Evolutionary conservation across 345 rosid genomes (phyloP).

Genomic region (Noccaea bulbosa): DNA sequence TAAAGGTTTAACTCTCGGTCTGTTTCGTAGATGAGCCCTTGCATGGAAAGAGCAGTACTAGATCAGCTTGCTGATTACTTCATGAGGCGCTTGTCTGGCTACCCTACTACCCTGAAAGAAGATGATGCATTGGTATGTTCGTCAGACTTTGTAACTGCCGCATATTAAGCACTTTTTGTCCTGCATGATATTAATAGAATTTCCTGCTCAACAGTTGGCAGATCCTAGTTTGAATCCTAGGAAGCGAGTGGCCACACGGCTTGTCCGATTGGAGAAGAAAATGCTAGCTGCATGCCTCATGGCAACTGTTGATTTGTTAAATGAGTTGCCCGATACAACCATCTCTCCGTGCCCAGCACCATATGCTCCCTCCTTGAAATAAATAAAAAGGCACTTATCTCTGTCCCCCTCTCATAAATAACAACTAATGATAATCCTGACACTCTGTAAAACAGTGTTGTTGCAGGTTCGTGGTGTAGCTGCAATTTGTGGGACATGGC

Average conservation of each 20-base stretch:
- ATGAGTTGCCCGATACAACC: slow-evolving; percentile 71
- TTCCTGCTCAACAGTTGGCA: slow-evolving; percentile 57
- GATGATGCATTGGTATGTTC: slow-evolving; percentile 71
- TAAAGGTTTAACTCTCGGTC: slow-evolving; percentile 25
- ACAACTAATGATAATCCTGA: slow-evolving; percentile 5
- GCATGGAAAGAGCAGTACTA: slow-evolving; percentile 90
- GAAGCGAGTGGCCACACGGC: slow-evolving; percentile 91
- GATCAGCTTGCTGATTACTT: slow-evolving; percentile 90
- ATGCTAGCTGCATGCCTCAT: slow-evolving; percentile 77
- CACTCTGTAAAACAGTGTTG: slow-evolving; percentile 8
- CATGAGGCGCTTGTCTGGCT: slow-evolving; percentile 66
- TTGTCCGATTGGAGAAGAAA: slow-evolving; percentile 87
- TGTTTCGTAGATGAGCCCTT: slow-evolving; percentile 75
- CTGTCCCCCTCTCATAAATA: not conserved
- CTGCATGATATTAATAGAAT: slow-evolving; percentile 24
- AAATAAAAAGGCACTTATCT: slow-evolving; percentile 46
- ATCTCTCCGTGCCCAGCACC: slow-evolving; percentile 92
- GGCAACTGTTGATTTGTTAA: slow-evolving; percentile 62
- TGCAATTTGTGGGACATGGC: slow-evolving; percentile 30
- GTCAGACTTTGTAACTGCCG: slow-evolving; percentile 18
- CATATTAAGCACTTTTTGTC: not conserved
- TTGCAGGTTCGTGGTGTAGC: slow-evolving; percentile 33
- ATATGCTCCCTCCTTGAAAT: slow-evolving; percentile 75
- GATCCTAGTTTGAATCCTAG: slow-evolving; percentile 72
- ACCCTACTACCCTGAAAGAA: slow-evolving; percentile 79